These are phyloP conservation scores for Solanum okadae DNA, from an alignment of 257 asterid species.

Conservation along the genomic window DNA sequence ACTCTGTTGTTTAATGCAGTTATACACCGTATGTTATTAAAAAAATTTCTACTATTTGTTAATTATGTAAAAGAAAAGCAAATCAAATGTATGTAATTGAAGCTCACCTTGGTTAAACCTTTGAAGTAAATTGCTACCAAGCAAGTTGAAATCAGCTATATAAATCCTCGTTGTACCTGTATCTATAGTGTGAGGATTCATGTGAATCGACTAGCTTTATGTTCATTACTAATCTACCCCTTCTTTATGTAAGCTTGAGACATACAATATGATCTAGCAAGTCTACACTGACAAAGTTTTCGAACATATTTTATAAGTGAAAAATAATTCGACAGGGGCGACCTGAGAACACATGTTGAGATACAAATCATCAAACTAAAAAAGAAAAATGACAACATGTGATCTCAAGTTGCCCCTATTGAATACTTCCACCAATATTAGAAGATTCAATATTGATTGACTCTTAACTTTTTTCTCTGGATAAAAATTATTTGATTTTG, in stretches of 20 bases:
- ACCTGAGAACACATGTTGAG: not conserved
- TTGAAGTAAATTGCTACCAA: not conserved
- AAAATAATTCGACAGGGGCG: not conserved
- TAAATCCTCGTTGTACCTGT: not conserved
- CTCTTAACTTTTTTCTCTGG: not conserved
- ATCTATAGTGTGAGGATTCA: not conserved
- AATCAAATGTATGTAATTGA: not conserved
- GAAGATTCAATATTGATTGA: not conserved
- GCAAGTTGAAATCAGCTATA: not conserved
- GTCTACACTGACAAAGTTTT: not conserved
- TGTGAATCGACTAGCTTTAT: not conserved
- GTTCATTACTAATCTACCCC: too few relatives aligned
- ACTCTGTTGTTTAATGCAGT: not conserved
- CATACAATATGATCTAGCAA: not conserved
- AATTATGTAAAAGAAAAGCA: too few relatives aligned
- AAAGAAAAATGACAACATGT: not conserved
- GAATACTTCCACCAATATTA: not conserved
- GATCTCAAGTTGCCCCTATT: not conserved
- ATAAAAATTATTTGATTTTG: not conserved
- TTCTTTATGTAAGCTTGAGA: not conserved
- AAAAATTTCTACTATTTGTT: not conserved
- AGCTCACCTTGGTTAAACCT: not conserved
- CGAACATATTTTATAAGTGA: not conserved
- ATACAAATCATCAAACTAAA: not conserved
- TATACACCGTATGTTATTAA: not conserved